Evolutionary conservation across 768 basidiomycete genomes (phyloP).

Genomic region (Leccinum fibrillosum): DNA sequence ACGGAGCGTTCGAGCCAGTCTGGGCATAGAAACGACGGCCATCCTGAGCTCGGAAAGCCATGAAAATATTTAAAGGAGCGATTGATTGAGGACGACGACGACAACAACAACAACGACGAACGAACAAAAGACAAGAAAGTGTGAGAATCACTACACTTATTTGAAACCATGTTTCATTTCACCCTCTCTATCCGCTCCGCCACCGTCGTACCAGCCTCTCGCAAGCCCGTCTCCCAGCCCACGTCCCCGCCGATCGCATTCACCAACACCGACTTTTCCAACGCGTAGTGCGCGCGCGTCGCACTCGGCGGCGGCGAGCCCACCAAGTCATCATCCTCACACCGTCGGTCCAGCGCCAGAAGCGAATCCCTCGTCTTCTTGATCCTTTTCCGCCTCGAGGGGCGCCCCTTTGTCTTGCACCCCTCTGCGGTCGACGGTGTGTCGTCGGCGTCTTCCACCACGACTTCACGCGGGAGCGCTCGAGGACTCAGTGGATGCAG

Average conservation of each 20-base stretch:
- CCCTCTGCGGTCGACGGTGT: slow-evolving; percentile 4
- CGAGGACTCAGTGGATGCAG: slow-evolving; percentile 55
- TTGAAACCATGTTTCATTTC: background rate
- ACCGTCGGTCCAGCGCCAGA: slow-evolving; percentile 47
- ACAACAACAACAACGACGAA: background rate
- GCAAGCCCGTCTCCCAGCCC: slow-evolving; percentile 30
- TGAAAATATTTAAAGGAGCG: slow-evolving; percentile 23
- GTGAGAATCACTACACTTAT: background rate
- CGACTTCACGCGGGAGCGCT: slow-evolving; percentile 67
- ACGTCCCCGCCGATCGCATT: slow-evolving; percentile 31
- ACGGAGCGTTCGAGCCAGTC: slow-evolving; percentile 41
- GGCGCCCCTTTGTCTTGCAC: slow-evolving; percentile 60
- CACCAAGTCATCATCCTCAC: slow-evolving; percentile 25
- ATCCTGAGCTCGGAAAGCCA: slow-evolving; percentile 31
- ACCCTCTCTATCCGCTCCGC: slow-evolving; percentile 46
- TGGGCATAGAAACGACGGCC: slow-evolving; percentile 39
- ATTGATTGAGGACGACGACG: background rate
- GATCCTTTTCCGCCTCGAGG: slow-evolving; percentile 56
- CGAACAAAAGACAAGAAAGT: slow-evolving; percentile 2
- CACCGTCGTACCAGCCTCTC: slow-evolving; percentile 47
- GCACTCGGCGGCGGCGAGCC: slow-evolving; percentile 23
- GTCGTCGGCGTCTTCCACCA: slow-evolving; percentile 36
- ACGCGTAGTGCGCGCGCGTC: slow-evolving; percentile 41
- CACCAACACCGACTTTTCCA: slow-evolving; percentile 41
- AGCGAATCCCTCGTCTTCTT: slow-evolving; percentile 52